phyloP scores from a whole-genome alignment of 2,329 filamentous ascomycete species.

The Mollisia scopiformis region DNA sequence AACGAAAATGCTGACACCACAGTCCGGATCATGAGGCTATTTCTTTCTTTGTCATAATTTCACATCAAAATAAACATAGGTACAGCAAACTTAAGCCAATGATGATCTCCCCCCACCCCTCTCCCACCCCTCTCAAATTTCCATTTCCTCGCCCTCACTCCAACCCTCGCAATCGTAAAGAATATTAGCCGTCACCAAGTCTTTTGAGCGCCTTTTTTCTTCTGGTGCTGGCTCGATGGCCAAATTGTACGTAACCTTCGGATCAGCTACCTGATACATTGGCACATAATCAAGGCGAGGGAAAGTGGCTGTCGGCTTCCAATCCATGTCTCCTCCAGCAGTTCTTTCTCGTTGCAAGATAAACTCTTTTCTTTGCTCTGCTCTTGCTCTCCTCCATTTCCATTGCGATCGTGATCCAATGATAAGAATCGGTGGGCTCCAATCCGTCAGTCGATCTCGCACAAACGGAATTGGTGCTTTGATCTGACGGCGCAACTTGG shows the following conservation, averaged over 20 bases:
- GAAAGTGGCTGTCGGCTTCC: neutral
- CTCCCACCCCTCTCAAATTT: too few species aligned
- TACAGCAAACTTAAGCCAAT: too few species aligned
- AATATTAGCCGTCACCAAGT: too few species aligned
- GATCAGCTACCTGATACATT: neutral
- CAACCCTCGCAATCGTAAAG: too few species aligned
- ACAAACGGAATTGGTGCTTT: neutral
- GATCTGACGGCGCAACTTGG: neutral
- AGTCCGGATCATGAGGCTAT: too few species aligned
- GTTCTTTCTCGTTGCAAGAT: neutral
- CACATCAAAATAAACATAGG: too few species aligned
- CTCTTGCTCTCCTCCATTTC: neutral
- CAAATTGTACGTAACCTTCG: neutral
- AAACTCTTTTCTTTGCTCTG: too few species aligned
- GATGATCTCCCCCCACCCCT: too few species aligned
- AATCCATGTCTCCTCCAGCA: neutral
- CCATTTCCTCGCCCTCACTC: too few species aligned
- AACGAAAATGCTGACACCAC: too few species aligned
- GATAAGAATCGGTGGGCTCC: neutral
- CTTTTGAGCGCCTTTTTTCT: neutral
- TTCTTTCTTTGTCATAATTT: too few species aligned
- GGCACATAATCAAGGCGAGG: neutral
- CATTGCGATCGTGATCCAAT: constrained; percentile 3
- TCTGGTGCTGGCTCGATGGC: neutral
- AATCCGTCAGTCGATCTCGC: neutral